A percentile compares a stretch with the other conserved stretches of the same genome.
phyloP scores from a whole-genome alignment of 495 filamentous ascomycete species.

The Aspergillus olivimuriae region DNA sequence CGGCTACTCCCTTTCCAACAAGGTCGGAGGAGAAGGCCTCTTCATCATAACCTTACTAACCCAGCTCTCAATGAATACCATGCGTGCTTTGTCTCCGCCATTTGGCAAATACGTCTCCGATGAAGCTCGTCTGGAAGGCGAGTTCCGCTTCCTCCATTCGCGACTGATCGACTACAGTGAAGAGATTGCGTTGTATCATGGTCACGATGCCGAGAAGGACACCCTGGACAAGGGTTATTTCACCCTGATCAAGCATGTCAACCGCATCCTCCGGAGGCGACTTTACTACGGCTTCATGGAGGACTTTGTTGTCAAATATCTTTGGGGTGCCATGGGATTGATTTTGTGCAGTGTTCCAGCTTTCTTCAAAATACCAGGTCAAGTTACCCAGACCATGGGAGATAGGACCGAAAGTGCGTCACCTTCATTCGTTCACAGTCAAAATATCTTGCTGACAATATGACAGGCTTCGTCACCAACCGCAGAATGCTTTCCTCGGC shows the following conservation, averaged over 20 bases:
- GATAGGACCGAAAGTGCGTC: conserved; percentile 80
- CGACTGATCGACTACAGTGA: conserved; percentile 91
- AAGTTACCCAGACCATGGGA: conserved; percentile 65
- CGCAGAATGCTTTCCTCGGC: conserved; percentile 83
- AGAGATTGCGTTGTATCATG: conserved; percentile 86
- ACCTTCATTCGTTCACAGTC: background rate
- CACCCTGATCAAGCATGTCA: conserved; percentile 97
- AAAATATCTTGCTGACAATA: background rate
- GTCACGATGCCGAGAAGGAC: conserved; percentile 95
- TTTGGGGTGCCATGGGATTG: conserved; percentile 93
- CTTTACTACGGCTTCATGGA: conserved; percentile 98
- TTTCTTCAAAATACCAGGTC: conserved; percentile 86
- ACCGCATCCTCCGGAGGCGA: conserved; percentile 80
- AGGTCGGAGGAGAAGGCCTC: conserved; percentile 87
- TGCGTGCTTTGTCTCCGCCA: conserved; percentile 93
- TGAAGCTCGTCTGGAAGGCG: conserved; percentile 88
- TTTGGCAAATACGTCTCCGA: conserved; percentile 98
- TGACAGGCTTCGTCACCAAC: conserved; percentile 79
- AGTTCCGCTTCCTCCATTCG: conserved; percentile 94
- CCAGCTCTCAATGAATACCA: conserved; percentile 84
- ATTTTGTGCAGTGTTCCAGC: conserved; percentile 94
- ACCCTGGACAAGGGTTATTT: conserved; percentile 98
- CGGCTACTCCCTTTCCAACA: conserved; percentile 85
- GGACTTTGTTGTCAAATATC: conserved; percentile 98
- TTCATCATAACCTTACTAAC: conserved; percentile 93